These are phyloP conservation scores for Hondaea fermentalgiana DNA, from an alignment of 108 stramenopile species.

Conservation along the genomic window DNA sequence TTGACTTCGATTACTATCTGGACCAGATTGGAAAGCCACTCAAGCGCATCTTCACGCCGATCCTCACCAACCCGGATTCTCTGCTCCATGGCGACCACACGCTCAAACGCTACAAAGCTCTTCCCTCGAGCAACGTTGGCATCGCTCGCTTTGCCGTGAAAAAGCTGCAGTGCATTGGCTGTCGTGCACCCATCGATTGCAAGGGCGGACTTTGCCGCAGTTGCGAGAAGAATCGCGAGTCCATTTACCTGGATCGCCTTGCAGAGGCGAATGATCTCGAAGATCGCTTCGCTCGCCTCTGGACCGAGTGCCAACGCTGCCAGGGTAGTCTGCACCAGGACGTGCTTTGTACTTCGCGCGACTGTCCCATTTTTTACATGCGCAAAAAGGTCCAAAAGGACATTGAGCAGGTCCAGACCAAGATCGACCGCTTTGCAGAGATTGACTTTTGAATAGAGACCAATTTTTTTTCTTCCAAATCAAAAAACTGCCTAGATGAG, in stretches of 20 bases:
- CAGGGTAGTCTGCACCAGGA: slow-evolving; percentile 94
- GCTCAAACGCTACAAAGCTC: slow-evolving; percentile 47
- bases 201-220: slow-evolving; percentile 81
- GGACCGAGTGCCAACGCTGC: slow-evolving; percentile 88
- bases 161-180: slow-evolving; percentile 86
- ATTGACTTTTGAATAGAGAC: neutral
- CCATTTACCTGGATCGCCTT: slow-evolving; percentile 81
- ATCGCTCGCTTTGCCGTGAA: slow-evolving; percentile 95
- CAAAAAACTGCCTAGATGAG: too few species aligned
- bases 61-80: slow-evolving; percentile 77
- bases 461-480: too few species aligned
- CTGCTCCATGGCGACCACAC: slow-evolving; percentile 94
- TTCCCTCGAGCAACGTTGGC: slow-evolving; percentile 62
- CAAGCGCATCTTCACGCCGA: slow-evolving; percentile 92
- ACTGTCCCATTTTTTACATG: slow-evolving; percentile 94
- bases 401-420: slow-evolving; percentile 72
- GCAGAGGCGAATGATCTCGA: slow-evolving; percentile 69
- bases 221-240: slow-evolving; percentile 72
- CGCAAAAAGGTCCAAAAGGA: slow-evolving; percentile 96
- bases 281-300: slow-evolving; percentile 70
- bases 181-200: slow-evolving; percentile 71
- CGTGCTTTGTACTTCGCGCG: slow-evolving; percentile 95
- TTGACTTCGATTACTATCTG: slow-evolving; percentile 90
- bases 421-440: slow-evolving; percentile 73
- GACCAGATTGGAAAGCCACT: slow-evolving; percentile 94